Evolutionary conservation across 176 grass and related monocot genomes (phyloP), one percentile per base, ranked within the genome.

Genomic region (Luzula sylvatica): DNA sequence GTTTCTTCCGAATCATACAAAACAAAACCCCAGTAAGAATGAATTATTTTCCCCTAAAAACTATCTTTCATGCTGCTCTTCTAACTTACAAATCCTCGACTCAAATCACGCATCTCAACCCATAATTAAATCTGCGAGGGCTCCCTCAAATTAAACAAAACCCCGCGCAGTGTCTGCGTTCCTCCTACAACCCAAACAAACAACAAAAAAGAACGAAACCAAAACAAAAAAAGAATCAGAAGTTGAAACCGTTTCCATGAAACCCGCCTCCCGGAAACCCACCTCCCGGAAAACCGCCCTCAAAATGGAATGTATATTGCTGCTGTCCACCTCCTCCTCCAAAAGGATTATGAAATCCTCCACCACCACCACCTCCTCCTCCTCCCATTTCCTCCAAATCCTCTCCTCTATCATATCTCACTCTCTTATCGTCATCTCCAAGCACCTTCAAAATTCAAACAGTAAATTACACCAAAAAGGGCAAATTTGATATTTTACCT

Each of bases 391-490:
- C 83, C 0, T 95, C 79, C 23, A 94, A 62, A 79, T 96, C 84
- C 73, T 96, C 90, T 32, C 84, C 84, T 29, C 74, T 67, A 57
- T 96, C 90, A 45, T 96, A 96, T 62, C 74, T 96, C 41, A 70
- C 84, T 50, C 90, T 80, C 52, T 88, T 89, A 35, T 96, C 90
- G 46, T 96, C 90, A 20, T 96, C 84, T 40, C 90, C 81, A 20
- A 96, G 90, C 50, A 96, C 90, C 90, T 96, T 52, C 41, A 52
- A 41, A 25, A 24, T 43, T 28, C 35, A 43, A 59, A 43, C 2
- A 6, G 32, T 16, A 38, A 7, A 59, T 15, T 25, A 42, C n/a
- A 60, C 38, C 35, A n/a, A 43, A 43, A 39, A 8, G 6, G 11
- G 12, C 23, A 24, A 41, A 14, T 59, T 54, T 0, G 0, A 39